These are phyloP conservation scores for Fulvia fulva DNA, from an alignment of 2,329 filamentous ascomycete species.

Conservation along the genomic window DNA sequence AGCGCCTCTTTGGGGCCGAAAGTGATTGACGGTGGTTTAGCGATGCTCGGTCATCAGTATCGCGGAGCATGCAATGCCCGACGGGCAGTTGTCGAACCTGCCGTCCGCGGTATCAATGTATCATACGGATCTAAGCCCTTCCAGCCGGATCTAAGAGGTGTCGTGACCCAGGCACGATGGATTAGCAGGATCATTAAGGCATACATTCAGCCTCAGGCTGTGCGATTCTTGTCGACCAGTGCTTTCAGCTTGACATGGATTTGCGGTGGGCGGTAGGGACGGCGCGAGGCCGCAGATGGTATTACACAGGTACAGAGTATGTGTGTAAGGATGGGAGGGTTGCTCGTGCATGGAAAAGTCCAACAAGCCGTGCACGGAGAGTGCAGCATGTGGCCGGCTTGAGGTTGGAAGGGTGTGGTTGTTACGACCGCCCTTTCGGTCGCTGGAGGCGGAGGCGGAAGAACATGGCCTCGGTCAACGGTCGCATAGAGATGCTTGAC, in stretches of 20 bases:
- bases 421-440: background rate
- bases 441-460: background rate
- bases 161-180: background rate
- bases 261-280: background rate
- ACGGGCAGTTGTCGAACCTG: background rate
- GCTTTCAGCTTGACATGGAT: constrained; percentile 5
- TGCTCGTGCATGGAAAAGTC: background rate
- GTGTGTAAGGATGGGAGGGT: background rate
- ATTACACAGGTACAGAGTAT: no score
- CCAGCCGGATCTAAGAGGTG: no score
- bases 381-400: background rate
- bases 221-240: background rate
- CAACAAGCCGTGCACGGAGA: constrained; percentile 3
- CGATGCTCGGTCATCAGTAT: background rate
- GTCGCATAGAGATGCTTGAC: background rate
- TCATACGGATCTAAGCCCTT: background rate
- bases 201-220: background rate
- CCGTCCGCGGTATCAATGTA: no score
- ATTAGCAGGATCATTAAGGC: constrained; percentile 8
- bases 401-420: background rate
- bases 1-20: background rate
- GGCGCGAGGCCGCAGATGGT: background rate
- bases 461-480: background rate
- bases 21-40: background rate
- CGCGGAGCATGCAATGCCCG: no score